Evolutionary conservation across 2,329 filamentous ascomycete species (phyloP).

Genomic region (Xylaria sp.): DNA sequence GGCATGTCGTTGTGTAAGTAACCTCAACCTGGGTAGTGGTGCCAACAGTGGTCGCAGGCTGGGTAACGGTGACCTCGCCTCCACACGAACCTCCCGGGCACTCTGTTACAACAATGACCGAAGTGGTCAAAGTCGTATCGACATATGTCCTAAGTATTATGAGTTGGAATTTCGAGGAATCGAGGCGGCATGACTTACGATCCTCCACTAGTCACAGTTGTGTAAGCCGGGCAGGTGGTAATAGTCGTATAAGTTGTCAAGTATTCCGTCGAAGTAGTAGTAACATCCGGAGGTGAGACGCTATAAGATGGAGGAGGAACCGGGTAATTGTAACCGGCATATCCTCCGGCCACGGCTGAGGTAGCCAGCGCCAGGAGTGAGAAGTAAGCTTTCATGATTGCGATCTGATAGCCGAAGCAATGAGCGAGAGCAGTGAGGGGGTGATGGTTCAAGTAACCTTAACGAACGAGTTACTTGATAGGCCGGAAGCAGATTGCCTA

Average conservation of each 20-base stretch:
- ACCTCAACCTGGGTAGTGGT: constrained; percentile 52
- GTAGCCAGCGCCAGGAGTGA: constrained; percentile 44
- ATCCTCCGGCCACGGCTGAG: constrained; percentile 40
- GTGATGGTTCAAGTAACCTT: constrained; percentile 44
- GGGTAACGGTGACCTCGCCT: constrained; percentile 49
- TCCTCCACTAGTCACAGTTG: constrained; percentile 54
- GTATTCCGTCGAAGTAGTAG: constrained; percentile 38
- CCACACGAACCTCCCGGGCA: constrained; percentile 52
- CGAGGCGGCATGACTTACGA: constrained; percentile 49
- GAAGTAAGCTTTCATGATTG: constrained; percentile 46
- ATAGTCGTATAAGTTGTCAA: constrained; percentile 54
- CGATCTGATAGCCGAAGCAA: constrained; percentile 15
- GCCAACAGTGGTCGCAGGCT: constrained; percentile 50
- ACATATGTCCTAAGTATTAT: constrained; percentile 52
- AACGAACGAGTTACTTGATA: constrained; percentile 47
- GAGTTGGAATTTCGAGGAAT: constrained; percentile 18
- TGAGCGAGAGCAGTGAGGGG: constrained; percentile 28
- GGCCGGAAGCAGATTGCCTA: constrained; percentile 2
- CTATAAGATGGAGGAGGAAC: constrained; percentile 14
- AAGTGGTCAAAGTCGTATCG: constrained; percentile 56
- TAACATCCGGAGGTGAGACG: constrained; percentile 29
- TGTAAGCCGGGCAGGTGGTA: constrained; percentile 58
- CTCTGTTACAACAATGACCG: constrained; percentile 55
- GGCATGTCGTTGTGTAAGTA: constrained; percentile 52
- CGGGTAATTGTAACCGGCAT: constrained; percentile 17